Evolutionary conservation across 2,329 filamentous ascomycete species (phyloP), one percentile per base, ranked within the genome.

Genomic region (Exophiala spinifera): DNA sequence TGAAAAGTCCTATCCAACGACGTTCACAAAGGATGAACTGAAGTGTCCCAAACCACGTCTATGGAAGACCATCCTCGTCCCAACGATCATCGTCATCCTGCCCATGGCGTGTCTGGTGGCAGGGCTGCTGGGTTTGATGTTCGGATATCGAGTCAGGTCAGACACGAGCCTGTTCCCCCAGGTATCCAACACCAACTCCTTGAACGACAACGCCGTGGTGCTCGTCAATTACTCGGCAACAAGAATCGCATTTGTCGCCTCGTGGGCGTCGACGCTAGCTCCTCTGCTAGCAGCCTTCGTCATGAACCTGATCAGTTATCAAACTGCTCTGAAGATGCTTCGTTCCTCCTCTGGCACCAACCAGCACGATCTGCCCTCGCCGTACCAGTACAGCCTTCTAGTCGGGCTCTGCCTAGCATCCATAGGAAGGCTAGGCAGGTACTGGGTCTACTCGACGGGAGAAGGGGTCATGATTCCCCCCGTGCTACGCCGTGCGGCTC

Each of bases 191-290:
- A 43, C 51, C 4, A 25, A 51, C 11, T 36, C 42, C 14, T 46
- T 57, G 42, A 34, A 45, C 19, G 37, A 60, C 17, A 46, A 49
- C 45, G 48, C 51, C 14, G 55, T 59, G n/a, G 51, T 63, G 5
- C 53, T 62, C 19, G 61, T 63, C 43, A 54, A 62, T 42, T 62
- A 61, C 33, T 62, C 61, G 20, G 61, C 61, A 10, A 63, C 60
- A 13, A 50, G 57, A 36, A 58, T 64, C 13, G 60, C 57, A 5
- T 64, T 64, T 46, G 56, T 60, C 13, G 60, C 61, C 2, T 57
- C 53, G 2, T 62, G 57, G 51, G 48, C 57, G 10, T 62, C 60
- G n/a, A 62, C 61, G 13, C 40, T 64, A 5, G 61, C 61, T 8
- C 61, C 61, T 28, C 44, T 64, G 7, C 48, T 64, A 17, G 56